Evolutionary conservation across 2,329 filamentous ascomycete genomes (phyloP).

Genomic region (Colletotrichum acutatum): DNA sequence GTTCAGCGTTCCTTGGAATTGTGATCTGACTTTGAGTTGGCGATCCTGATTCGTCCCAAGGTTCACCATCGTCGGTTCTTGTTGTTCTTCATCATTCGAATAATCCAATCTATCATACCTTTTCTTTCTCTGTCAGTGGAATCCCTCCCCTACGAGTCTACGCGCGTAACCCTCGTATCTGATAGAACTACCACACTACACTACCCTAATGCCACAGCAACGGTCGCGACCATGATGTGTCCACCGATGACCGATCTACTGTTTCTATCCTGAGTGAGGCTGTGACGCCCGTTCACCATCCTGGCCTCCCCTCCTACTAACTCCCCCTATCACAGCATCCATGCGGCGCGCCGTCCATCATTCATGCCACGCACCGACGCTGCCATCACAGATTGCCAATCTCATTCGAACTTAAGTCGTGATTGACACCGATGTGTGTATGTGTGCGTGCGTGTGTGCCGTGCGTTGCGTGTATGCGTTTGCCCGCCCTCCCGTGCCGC

Average conservation of each 20-base stretch:
- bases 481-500: slow-evolving; percentile 20
- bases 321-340: background rate
- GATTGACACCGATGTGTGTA: background rate
- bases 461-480: background rate
- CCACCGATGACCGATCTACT: background rate
- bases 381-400: slow-evolving; percentile 2
- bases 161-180: slow-evolving; percentile 13
- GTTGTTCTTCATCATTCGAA: background rate
- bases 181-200: background rate
- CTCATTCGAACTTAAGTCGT: background rate
- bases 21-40: slow-evolving; percentile 23
- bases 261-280: slow-evolving; percentile 34
- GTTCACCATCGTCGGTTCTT: background rate
- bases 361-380: background rate
- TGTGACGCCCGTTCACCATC: slow-evolving; percentile 5
- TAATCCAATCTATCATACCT: background rate
- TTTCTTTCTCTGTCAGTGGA: background rate
- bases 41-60: background rate
- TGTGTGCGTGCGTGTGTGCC: background rate
- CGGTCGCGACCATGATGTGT: background rate
- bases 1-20: background rate
- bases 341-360: background rate
- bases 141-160: background rate
- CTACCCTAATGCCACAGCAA: background rate
- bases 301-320: background rate